Evolutionary conservation across 78 protist species (phyloP).

Genomic region (Dictyostelium firmibasis): DNA sequence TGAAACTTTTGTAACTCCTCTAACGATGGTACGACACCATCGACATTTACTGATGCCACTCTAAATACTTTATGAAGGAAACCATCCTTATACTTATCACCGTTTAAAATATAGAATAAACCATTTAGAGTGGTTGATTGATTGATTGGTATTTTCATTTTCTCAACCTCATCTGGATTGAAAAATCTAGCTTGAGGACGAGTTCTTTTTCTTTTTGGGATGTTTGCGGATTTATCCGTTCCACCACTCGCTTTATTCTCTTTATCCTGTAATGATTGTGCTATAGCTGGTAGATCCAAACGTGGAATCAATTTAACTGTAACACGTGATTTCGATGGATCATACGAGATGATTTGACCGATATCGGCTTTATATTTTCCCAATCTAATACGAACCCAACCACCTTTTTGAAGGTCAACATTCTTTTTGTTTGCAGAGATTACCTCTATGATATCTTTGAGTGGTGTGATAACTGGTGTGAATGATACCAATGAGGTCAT

Average conservation of each 20-base stretch:
- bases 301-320: conserved; percentile 73
- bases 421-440: conserved; percentile 36
- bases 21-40: conserved; percentile 69
- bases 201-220: conserved; percentile 20
- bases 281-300: conserved; percentile 16
- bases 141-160: neutral
- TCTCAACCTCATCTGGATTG: conserved; percentile 46
- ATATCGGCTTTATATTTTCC: conserved; percentile 76
- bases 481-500: conserved; percentile 5
- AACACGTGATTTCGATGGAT: conserved; percentile 27
- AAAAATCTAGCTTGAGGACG: conserved; percentile 65
- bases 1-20: conserved; percentile 77
- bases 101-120: conserved; percentile 3
- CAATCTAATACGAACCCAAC: conserved; percentile 64
- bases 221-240: neutral
- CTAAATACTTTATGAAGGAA: conserved; percentile 57
- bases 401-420: conserved; percentile 23
- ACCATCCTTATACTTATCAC: conserved; percentile 71
- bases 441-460: conserved; percentile 74
- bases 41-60: neutral
- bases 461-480: conserved; percentile 54
- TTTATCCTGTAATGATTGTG: conserved; percentile 3
- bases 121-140: neutral
- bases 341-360: conserved; percentile 42
- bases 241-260: neutral